A percentile compares a stretch with the other conserved stretches of the same genome.
phyloP scores from a whole-genome alignment of 2,329 filamentous ascomycete genomes.

The Aspergillus costaricaensis region DNA sequence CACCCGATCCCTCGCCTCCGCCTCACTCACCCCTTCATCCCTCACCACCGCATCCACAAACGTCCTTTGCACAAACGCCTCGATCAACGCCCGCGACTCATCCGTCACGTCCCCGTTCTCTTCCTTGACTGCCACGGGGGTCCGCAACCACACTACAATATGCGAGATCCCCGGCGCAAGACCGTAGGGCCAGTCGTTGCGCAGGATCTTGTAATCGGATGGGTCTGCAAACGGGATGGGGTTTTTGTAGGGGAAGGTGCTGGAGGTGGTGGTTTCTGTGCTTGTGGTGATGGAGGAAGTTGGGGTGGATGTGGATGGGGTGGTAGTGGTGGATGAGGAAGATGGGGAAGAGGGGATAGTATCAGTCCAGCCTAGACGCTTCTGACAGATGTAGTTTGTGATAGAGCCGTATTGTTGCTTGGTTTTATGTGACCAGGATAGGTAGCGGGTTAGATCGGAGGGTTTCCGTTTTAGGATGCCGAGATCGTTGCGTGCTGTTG shows the following conservation, averaged over 20 bases:
- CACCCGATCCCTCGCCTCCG: conserved; percentile 48
- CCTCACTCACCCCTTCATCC: conserved; percentile 32
- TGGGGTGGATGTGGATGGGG: neutral
- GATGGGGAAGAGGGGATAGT: conserved; percentile 19
- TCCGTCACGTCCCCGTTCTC: conserved; percentile 53
- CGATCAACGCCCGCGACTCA: conserved; percentile 51
- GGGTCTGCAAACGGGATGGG: conserved; percentile 56
- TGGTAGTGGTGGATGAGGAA: neutral
- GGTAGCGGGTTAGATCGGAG: conserved; percentile 60
- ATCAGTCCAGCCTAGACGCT: conserved; percentile 56
- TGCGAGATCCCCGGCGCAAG: conserved; percentile 57
- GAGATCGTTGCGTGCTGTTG: conserved; percentile 53
- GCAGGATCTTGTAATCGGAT: conserved; percentile 58
- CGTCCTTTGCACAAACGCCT: conserved; percentile 51
- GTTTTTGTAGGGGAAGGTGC: conserved; percentile 47
- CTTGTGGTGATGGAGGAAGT: conserved; percentile 18
- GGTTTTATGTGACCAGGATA: conserved; percentile 59
- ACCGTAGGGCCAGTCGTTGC: conserved; percentile 67
- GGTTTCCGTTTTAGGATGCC: conserved; percentile 60
- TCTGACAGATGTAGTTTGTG: conserved; percentile 57
- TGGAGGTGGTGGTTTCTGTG: conserved; percentile 27
- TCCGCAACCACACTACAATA: conserved; percentile 60
- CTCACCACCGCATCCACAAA: conserved; percentile 50
- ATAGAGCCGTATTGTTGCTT: conserved; percentile 59
- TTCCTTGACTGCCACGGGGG: conserved; percentile 49